Evolutionary conservation across 768 basidiomycete genomes (phyloP).

Genomic region (Peribolospora kevripleyi): DNA sequence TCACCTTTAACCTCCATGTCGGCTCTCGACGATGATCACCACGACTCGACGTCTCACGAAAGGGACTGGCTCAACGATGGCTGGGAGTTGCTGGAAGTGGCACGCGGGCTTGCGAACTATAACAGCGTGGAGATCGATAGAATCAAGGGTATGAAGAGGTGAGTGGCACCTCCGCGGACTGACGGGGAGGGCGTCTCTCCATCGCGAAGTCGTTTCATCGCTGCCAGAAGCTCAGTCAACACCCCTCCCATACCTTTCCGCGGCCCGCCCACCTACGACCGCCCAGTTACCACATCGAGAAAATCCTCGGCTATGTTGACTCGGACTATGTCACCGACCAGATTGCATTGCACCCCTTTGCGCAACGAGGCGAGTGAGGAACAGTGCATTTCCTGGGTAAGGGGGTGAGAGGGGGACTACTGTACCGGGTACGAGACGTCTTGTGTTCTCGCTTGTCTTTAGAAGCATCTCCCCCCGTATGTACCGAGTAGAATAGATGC

Average conservation of each 20-base stretch:
- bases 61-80: constrained; percentile 19
- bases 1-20: too few relatives aligned
- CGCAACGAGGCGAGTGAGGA: too few relatives aligned
- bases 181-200: constrained; percentile 2
- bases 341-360: constrained; percentile 36
- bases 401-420: too few relatives aligned
- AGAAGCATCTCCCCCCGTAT: too few relatives aligned
- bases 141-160: constrained; percentile 83
- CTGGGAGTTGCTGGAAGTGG: constrained; percentile 67
- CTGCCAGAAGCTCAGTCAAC: not conserved
- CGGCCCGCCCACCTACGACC: too few relatives aligned
- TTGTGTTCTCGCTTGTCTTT: too few relatives aligned
- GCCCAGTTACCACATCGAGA: constrained; percentile 48
- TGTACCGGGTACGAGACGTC: too few relatives aligned
- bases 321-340: constrained; percentile 94
- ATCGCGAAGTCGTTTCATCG: not conserved
- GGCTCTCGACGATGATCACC: too few relatives aligned
- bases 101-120: constrained; percentile 82
- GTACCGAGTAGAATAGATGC: too few relatives aligned
- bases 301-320: constrained; percentile 74
- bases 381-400: too few relatives aligned
- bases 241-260: not conserved
- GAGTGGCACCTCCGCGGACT: constrained; percentile 14
- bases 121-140: constrained; percentile 74
- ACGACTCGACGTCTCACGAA: too few relatives aligned